Conservation (phyloP, 331 rosid species). For the Saraca asoca region DNA sequence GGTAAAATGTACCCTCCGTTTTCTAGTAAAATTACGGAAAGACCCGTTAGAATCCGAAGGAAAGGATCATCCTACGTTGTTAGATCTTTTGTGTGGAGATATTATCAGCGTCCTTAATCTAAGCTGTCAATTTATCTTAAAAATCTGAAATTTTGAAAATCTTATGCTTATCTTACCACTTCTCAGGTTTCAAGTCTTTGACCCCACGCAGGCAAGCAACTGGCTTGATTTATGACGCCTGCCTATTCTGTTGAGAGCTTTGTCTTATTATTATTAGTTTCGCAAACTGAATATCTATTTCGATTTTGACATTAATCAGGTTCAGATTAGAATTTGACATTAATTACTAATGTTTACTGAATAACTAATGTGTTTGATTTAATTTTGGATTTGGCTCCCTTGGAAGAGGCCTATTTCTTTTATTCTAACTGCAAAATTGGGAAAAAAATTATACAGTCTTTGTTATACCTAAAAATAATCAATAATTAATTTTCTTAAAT, state of each 20-base stretch:
- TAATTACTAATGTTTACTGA: too few species aligned
- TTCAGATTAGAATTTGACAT: too few species aligned
- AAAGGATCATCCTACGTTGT: neutral
- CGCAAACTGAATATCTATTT: neutral
- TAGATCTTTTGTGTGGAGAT: neutral
- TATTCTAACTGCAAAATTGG: too few species aligned
- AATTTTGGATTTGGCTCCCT: too few species aligned
- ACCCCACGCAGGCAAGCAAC: neutral
- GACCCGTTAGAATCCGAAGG: conserved; percentile 26
- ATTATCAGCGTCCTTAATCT: neutral
- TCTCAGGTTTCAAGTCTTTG: neutral
- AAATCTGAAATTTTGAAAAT: neutral
- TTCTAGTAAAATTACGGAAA: conserved; percentile 40
- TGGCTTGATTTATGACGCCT: neutral
- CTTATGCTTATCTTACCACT: neutral
- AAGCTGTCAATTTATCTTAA: neutral
- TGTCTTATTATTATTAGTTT: too few species aligned
- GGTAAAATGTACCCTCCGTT: conserved; percentile 29
- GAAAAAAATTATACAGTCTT: too few species aligned
- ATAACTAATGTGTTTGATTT: too few species aligned
- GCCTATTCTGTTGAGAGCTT: neutral
- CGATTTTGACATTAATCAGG: neutral
- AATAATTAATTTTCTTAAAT: too few species aligned
- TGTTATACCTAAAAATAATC: too few species aligned
- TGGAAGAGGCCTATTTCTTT: too few species aligned